Evolutionary conservation across 2,329 filamentous ascomycete genomes (phyloP).

Genomic region (Diplocarpon rosae): DNA sequence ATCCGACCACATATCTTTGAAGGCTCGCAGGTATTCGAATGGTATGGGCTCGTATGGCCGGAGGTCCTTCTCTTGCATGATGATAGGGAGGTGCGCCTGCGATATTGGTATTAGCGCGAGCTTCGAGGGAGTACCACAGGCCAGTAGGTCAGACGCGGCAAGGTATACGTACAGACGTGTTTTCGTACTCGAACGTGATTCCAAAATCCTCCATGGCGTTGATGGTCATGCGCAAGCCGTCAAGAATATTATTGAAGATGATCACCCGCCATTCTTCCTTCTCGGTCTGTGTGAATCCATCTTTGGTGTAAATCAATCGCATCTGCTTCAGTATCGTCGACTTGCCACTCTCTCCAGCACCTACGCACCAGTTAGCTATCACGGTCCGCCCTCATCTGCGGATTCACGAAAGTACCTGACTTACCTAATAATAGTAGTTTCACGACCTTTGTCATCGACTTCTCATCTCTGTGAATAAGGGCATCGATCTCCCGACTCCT

Average conservation of each 20-base stretch:
- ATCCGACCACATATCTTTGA: slow-evolving; percentile 78
- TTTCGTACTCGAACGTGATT: slow-evolving; percentile 66
- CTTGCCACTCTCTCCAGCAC: slow-evolving; percentile 90
- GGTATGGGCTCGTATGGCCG: slow-evolving; percentile 73
- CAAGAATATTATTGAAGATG: slow-evolving; percentile 88
- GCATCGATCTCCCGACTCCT: slow-evolving; percentile 75
- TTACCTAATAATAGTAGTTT: slow-evolving; percentile 88
- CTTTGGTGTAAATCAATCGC: slow-evolving; percentile 87
- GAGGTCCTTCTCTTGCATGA: slow-evolving; percentile 74
- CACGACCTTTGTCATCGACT: slow-evolving; percentile 74
- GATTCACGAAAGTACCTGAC: slow-evolving; percentile 25
- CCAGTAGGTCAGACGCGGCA: neutral
- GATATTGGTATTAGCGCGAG: slow-evolving; percentile 5
- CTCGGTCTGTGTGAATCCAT: slow-evolving; percentile 77
- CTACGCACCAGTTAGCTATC: slow-evolving; percentile 39
- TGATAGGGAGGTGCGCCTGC: slow-evolving; percentile 68
- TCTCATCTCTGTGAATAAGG: slow-evolving; percentile 76
- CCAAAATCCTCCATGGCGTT: slow-evolving; percentile 83
- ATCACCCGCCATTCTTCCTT: slow-evolving; percentile 90
- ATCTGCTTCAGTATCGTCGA: slow-evolving; percentile 98
- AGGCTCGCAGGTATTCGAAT: slow-evolving; percentile 63
- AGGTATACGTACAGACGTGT: slow-evolving; percentile 57
- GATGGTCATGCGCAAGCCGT: slow-evolving; percentile 81
- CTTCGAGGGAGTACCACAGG: neutral
- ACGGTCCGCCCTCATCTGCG: neutral